These are phyloP conservation scores for Beta vulgaris DNA, from an alignment of 148 eudicot genomes.

Conservation along the genomic window DNA sequence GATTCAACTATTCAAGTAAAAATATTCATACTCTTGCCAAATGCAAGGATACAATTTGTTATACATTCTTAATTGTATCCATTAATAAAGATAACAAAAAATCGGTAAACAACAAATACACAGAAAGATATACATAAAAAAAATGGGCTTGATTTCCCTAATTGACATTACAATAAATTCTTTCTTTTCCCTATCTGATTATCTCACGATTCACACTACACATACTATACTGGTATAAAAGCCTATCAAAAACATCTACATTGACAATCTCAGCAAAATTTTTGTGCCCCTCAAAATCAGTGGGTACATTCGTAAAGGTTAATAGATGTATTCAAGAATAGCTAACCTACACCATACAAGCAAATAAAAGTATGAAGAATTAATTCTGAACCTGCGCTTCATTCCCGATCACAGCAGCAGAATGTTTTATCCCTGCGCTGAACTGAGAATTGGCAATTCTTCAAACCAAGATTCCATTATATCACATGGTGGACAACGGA, in stretches of 20 bases:
- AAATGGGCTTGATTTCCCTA: too few species aligned
- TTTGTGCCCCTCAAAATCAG: neutral
- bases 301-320: neutral
- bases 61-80: too few species aligned
- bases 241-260: neutral
- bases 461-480: constrained; percentile 7
- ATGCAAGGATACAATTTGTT: too few species aligned
- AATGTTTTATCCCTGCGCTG: constrained; percentile 12
- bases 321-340: neutral
- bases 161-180: too few species aligned
- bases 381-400: constrained; percentile 85
- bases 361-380: constrained; percentile 12
- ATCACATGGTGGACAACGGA: constrained; percentile 43
- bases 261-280: constrained; percentile 12
- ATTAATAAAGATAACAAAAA: too few species aligned
- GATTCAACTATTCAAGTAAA: too few species aligned
- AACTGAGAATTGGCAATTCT: constrained; percentile 24
- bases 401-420: constrained; percentile 51
- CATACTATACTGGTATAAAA: constrained; percentile 1
- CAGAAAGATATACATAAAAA: too few species aligned
- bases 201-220: neutral
- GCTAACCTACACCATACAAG: neutral
- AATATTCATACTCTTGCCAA: too few species aligned
- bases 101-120: too few species aligned
- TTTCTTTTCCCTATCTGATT: neutral